Conservation (phyloP, 176 grass and related monocot species). For the Saccharum spontaneum region DNA sequence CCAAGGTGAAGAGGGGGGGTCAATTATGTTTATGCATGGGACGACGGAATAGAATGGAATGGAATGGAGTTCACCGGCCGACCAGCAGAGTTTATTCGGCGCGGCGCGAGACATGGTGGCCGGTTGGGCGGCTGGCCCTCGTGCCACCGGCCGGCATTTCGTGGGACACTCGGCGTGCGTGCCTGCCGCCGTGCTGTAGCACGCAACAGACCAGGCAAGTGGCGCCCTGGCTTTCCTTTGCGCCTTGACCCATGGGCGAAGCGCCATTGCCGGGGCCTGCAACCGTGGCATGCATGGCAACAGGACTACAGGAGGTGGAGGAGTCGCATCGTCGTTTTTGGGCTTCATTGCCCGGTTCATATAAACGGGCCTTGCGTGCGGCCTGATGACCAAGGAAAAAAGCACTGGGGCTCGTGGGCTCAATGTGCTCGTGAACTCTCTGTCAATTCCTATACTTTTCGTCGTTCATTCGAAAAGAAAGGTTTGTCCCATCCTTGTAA, state of each 20-base stretch:
- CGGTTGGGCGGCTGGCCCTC: not conserved
- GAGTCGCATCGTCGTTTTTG: not conserved
- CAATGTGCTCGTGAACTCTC: not conserved
- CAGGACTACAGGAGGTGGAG: not conserved
- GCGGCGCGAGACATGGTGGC: not conserved
- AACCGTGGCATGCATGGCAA: not conserved
- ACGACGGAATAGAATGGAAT: no score
- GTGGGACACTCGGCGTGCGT: conserved; percentile 14
- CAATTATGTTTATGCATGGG: not conserved
- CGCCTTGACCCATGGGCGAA: not conserved
- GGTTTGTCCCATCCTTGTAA: no score
- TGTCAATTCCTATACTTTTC: no score
- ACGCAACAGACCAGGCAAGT: no score
- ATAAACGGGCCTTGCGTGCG: not conserved
- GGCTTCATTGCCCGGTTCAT: not conserved
- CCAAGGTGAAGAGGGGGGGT: not conserved
- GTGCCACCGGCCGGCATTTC: conserved; percentile 4
- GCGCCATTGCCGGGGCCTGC: not conserved
- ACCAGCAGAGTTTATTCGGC: no score
- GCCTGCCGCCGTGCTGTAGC: not conserved
- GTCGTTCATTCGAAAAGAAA: no score
- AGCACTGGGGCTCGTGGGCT: not conserved
- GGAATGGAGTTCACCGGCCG: not conserved
- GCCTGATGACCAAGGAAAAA: not conserved
- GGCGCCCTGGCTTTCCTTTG: not conserved